Conservation (phyloP, 75 land plant species). For the Sequoia sempervirens region DNA sequence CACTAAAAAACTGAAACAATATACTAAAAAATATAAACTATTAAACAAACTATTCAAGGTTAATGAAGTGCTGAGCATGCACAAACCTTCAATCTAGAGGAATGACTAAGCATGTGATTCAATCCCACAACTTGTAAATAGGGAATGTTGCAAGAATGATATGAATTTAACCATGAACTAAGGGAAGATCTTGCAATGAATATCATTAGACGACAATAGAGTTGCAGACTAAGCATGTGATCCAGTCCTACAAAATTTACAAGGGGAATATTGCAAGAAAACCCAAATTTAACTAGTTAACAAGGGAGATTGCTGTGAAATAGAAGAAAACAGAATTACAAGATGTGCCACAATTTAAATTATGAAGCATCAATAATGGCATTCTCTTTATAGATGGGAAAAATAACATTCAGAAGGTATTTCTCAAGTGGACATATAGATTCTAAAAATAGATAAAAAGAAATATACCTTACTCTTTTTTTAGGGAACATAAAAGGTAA, state of each 20-base stretch:
- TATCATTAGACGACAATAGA: neutral
- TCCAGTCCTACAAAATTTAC: neutral
- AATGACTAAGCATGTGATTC: neutral
- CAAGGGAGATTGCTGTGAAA: neutral
- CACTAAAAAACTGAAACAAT: neutral
- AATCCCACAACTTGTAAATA: neutral
- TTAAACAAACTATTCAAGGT: neutral
- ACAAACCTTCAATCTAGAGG: neutral
- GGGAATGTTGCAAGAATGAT: neutral
- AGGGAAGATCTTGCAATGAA: neutral
- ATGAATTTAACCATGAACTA: neutral
- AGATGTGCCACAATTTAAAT: neutral
- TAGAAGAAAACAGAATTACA: neutral
- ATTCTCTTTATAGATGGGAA: neutral
- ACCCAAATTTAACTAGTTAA: neutral
- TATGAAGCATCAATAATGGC: neutral
- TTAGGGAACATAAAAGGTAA: slow-evolving; percentile 84
- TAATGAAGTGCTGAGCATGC: neutral
- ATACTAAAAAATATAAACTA: neutral
- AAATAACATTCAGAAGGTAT: neutral
- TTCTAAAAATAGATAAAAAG: neutral
- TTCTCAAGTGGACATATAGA: neutral
- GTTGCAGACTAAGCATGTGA: neutral
- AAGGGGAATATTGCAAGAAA: neutral
- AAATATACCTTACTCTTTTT: slow-evolving; percentile 48